Evolutionary conservation across 2,329 filamentous ascomycete genomes (phyloP), one percentile per base, ranked within the genome.

Genomic region (Fusarium pseudonygamai): DNA sequence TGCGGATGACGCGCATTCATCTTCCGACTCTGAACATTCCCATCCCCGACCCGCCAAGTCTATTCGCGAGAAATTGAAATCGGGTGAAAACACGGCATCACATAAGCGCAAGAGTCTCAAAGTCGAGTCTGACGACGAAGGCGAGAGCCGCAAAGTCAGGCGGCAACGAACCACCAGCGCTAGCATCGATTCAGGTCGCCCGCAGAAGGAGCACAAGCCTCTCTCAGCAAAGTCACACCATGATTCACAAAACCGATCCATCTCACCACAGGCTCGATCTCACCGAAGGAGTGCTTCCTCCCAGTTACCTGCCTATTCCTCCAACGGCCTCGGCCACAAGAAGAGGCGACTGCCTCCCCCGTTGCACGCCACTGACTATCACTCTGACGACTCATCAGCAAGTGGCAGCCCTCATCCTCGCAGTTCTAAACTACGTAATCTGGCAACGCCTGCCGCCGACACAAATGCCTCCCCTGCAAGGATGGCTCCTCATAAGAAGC

Each of bases 401-500:
- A 89, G 89, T 76, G 89, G 86, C 42, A 90, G 88, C 73, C 88
- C 89, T 15, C 87, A 89, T 67, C 87, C 88, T 68, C 87, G 89
- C 68, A 88, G 85, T 74, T 88, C 89, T 47, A 90, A 89, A 71
- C 77, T 89, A 59, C 87, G 88, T 52, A 87, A 84, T 72, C 81
- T 91, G 24, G 85, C 87, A 45, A 88, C 88, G 3, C 87, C 89
- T 13, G 84, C 86, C 16, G 87, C 89, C 73, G 87, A 91, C 67
- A 85, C 90, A 76, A 84, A 89, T 76, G 87, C 91, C 75, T 91
- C 93, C 56, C 87, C 93, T 65, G 88, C 90, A 75, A 91, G 93
- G 76, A 90, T 93, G 81, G 84, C 84, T 1, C 89, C 90, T 5
- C 93, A 94, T 79, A 97, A 96, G 81, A 96, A 96, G 77, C 93